phyloP scores from a whole-genome alignment of 2,329 filamentous ascomycete genomes.

The Truncatella angustata region DNA sequence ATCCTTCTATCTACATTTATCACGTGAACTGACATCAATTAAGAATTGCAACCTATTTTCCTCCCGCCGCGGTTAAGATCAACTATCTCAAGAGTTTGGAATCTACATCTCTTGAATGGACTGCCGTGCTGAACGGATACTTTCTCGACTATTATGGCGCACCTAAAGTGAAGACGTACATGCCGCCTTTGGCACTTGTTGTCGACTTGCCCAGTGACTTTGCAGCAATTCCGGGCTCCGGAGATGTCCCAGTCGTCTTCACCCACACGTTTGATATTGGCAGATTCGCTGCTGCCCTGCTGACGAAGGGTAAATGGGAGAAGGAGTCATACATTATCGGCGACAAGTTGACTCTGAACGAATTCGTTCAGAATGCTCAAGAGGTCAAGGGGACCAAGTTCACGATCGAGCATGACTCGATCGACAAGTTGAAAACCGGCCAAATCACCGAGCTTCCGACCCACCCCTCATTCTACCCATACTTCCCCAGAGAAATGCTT shows the following conservation, averaged over 20 bases:
- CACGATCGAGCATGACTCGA: too few relatives aligned
- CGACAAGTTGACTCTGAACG: conserved; percentile 41
- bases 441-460: too few relatives aligned
- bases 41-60: too few relatives aligned
- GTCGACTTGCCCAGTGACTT: conserved; percentile 41
- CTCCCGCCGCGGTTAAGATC: too few relatives aligned
- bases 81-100: too few relatives aligned
- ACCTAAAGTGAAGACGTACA: conserved; percentile 31
- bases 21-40: too few relatives aligned
- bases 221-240: conserved; percentile 48
- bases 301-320: conserved; percentile 44
- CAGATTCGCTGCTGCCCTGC: conserved; percentile 38
- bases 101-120: too few relatives aligned
- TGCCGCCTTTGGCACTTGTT: conserved; percentile 40
- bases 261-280: conserved; percentile 50
- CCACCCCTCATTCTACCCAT: too few relatives aligned
- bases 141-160: conserved; percentile 46
- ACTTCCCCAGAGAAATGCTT: too few relatives aligned
- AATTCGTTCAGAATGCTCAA: conserved; percentile 42
- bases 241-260: conserved; percentile 40
- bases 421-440: too few relatives aligned
- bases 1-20: too few relatives aligned
- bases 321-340: conserved; percentile 33
- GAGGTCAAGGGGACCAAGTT: conserved; percentile 19
- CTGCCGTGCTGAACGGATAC: too few relatives aligned